Evolutionary conservation across 345 rosid species (phyloP).

Genomic region (Diplotaxis tenuifolia): DNA sequence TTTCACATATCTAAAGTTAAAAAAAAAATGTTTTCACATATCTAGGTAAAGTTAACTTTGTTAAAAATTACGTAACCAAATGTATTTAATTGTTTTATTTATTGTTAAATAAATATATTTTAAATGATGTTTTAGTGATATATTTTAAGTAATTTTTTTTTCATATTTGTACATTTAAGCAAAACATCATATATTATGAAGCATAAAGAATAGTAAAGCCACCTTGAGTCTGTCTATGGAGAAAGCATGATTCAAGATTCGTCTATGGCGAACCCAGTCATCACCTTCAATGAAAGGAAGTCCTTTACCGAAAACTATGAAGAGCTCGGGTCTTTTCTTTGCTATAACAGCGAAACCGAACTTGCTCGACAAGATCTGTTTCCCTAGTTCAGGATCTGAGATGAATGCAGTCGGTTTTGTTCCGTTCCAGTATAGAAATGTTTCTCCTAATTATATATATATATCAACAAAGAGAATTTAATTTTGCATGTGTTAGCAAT

Average conservation of each 20-base stretch:
- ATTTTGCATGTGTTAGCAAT: not conserved
- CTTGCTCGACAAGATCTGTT: constrained; percentile 7
- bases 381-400: constrained; percentile 11
- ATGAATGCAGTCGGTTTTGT: not conserved
- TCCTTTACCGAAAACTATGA: not conserved
- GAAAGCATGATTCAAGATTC: constrained; percentile 8
- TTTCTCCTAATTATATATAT: not conserved
- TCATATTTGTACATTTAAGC: too few species aligned
- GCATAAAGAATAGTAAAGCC: too few species aligned
- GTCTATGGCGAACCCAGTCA: constrained; percentile 9
- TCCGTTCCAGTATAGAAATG: constrained; percentile 6
- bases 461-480: not conserved
- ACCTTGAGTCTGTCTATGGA: constrained; percentile 10
- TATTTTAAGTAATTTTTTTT: too few species aligned
- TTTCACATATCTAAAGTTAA: too few species aligned
- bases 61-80: too few species aligned
- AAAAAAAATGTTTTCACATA: too few species aligned
- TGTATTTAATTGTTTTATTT: too few species aligned
- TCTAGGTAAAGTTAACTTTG: too few species aligned
- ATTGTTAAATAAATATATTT: too few species aligned
- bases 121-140: too few species aligned
- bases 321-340: not conserved
- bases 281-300: constrained; percentile 3
- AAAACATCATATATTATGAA: too few species aligned
- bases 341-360: not conserved